Percentiles rank a stretch among this genome's conserved stretches.
Evolutionary conservation across 2,329 filamentous ascomycete species (phyloP).

Genomic region (Metarhizium anisopliae): DNA sequence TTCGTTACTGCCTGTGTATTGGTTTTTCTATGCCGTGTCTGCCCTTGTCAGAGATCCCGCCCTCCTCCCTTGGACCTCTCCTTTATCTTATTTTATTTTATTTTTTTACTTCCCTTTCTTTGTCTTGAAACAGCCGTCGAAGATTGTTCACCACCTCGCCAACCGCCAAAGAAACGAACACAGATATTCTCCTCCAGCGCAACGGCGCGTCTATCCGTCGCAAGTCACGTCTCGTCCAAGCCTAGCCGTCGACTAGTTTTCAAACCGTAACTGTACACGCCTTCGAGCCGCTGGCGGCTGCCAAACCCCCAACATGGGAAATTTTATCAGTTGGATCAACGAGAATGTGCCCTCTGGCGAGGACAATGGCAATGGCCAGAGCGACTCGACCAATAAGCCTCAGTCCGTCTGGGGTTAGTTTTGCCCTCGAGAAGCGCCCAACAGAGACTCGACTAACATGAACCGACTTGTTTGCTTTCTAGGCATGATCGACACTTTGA

Average conservation of each 20-base stretch:
- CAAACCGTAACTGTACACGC: neutral
- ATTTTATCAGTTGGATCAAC: constrained; percentile 30
- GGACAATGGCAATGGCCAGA: constrained; percentile 12
- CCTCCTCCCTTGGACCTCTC: neutral
- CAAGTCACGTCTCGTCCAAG: neutral
- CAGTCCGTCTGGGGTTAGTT: constrained; percentile 27
- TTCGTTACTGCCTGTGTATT: too few species aligned
- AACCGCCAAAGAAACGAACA: neutral
- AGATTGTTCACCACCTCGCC: neutral
- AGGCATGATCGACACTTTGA: constrained; percentile 41
- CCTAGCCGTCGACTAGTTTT: neutral
- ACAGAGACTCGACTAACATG: neutral
- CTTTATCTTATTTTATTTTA: neutral
- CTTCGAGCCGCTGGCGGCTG: constrained; percentile 2
- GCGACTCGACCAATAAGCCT: constrained; percentile 14
- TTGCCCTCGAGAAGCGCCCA: neutral
- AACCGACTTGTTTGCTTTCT: constrained; percentile 2
- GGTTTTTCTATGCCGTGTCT: neutral
- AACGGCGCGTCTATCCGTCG: neutral
- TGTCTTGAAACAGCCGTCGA: neutral
- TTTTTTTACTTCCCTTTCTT: neutral
- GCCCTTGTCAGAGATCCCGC: neutral
- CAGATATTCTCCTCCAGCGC: too few species aligned
- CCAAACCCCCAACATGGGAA: constrained; percentile 22
- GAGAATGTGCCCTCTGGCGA: constrained; percentile 18